Base-by-base conservation (phyloP, 2,329 filamentous ascomycete genomes). In the Plenodomus tracheiphilus region DNA sequence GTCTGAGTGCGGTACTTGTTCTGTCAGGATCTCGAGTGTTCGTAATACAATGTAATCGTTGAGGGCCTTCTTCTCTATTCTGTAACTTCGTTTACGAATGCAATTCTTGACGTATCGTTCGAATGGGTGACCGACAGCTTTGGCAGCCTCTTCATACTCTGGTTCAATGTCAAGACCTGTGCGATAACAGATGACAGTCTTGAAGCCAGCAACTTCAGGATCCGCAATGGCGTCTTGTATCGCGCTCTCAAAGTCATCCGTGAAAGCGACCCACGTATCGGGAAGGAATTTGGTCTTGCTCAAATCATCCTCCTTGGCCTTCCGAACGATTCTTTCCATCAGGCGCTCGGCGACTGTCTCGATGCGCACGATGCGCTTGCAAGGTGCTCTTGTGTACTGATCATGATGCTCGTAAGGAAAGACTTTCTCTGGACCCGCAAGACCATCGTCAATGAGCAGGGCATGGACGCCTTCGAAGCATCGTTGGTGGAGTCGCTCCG, bases 171-270 rank as follows among this genome's bases (percentile, higher is more conserved):
- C 74, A 15, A 93, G 76, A 0, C 90, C 90, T 0, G 85, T 89
- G 13, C 89, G 81, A 68, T 94, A 94, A 72, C 89, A 93, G 46
- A 95, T 83, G 41, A 92, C 84, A 1, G 85, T 89, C 70, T 95
- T 94, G 79, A 95, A 95, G 2, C 82, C 90, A 1, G 84, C 88
- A 2, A 95, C 85, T 16, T 85, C 80, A 0, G 81, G 74, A 62
- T 94, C 85, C 0, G 77, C 74, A 20, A 91, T 77, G 2, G 83
- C 80, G 1, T 77, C 70, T 10, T 74, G 65, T 30, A 94, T 85
- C 19, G 77, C 70, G 2, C 70, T 64, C 43, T 77, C 74, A 48
- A 85, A 85, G 3, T 77, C 74, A 2, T 71, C 70, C 11, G 79
- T 71, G 60, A 84, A 81, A 22, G 61, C 64, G 1, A 73, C 63